Percentiles rank a stretch among this genome's conserved stretches.
These are phyloP conservation scores for Pisolithus thermaeus DNA, from an alignment of 1,284 basidiomycete genomes.

Conservation along the genomic window DNA sequence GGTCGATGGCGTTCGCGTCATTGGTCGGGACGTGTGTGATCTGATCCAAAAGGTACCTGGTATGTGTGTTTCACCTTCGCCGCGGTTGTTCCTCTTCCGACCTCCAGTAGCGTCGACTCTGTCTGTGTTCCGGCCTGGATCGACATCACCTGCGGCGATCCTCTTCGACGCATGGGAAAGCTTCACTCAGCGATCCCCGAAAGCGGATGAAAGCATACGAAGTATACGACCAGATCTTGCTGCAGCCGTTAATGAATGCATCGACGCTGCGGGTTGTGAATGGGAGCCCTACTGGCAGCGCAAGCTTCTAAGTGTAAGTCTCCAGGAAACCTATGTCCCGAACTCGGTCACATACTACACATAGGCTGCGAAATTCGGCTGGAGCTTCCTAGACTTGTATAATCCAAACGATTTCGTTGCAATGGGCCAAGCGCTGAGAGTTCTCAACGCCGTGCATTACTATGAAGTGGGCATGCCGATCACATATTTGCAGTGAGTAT, in stretches of 20 bases:
- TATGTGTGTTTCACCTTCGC: conserved; percentile 29
- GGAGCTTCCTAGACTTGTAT: conserved; percentile 89
- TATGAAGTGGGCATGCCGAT: conserved; percentile 93
- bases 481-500: conserved; percentile 78
- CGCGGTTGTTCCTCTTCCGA: conserved; percentile 6
- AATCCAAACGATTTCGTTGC: conserved; percentile 87
- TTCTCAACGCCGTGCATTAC: conserved; percentile 90
- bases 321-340: background rate
- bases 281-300: conserved; percentile 91
- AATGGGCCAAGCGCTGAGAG: conserved; percentile 89
- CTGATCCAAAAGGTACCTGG: conserved; percentile 91
- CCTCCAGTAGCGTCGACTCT: conserved; percentile 55
- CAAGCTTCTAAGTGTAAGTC: conserved; percentile 71
- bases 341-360: conserved; percentile 1
- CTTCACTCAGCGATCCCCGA: conserved; percentile 78
- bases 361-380: conserved; percentile 92
- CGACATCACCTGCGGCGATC: conserved; percentile 86
- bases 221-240: conserved; percentile 84
- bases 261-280: conserved; percentile 90
- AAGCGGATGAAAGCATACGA: conserved; percentile 90
- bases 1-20: conserved; percentile 80
- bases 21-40: conserved; percentile 78
- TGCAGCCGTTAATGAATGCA: conserved; percentile 85
- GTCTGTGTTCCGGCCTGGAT: conserved; percentile 88
- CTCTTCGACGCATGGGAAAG: conserved; percentile 90